Base-by-base conservation (phyloP, 2,329 filamentous ascomycete species). In the Pseudogymnoascus sp. region DNA sequence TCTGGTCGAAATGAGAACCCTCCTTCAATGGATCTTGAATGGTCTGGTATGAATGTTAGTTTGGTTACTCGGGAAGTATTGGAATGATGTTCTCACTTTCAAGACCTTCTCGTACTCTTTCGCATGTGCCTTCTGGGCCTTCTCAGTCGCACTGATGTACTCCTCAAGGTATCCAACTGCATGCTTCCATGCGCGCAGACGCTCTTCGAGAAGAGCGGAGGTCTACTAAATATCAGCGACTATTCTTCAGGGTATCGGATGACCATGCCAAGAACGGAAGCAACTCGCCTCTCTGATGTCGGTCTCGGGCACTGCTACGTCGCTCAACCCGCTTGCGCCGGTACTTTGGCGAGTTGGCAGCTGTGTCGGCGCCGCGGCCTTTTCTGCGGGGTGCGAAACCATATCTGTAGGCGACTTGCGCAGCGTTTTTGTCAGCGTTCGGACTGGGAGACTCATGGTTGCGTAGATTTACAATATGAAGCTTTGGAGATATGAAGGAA, bases 51-150 rank as follows among this genome's bases (percentile, higher is more conserved):
- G n/a, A 7, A 28, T 23, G 61, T 71, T 28, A 65, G 60, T 11
- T 62, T 59, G 14, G 28, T 61, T 21, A 44, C 25, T 18, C 16
- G 6, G 36, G 31, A 8, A 16, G 38, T 37, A 21, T 18, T 38
- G 14, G 10, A 14, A n/a, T n/a, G 16, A 8, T 25, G 23, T 25
- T 67, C 73, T 25, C 62, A 87, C 88, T 87, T 97, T 99, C 72
- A 97, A 78, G 8, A 95, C 88, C 77, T 90, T 93, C 79, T 97
- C 93, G 72, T 96, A 96, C 76, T 97, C 93, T 79, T 96, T 97
- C 62, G 91, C 87, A 70, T 96, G 89, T 10, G 85, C 83, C 73
- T 87, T 89, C 73, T 97, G 89, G 64, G 91, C 82, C 81, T 93
- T 97, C 76, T 96, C 92, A 3, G 92, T 90, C 5, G 89, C 87